Evolutionary conservation across 306 rosid species (phyloP).

Genomic region (Lathyrus oleraceus): DNA sequence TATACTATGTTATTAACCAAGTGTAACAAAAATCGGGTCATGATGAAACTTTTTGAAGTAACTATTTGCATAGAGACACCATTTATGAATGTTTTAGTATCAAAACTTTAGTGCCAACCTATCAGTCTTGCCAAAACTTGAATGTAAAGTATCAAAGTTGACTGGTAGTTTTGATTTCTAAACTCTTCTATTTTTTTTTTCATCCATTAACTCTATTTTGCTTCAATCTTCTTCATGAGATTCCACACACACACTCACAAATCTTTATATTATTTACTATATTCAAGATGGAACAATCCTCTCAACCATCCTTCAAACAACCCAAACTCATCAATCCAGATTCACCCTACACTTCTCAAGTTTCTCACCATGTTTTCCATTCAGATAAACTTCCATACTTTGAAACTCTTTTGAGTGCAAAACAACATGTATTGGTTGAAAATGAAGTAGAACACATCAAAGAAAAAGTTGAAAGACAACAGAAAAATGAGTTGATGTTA

Average conservation of each 20-base stretch:
- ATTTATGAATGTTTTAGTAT: too few species aligned
- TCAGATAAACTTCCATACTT: constrained; percentile 32
- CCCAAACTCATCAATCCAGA: background rate
- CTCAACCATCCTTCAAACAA: constrained; percentile 2
- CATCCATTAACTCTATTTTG: background rate
- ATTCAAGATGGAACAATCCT: constrained; percentile 48
- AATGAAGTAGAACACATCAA: constrained; percentile 40
- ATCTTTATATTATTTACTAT: background rate
- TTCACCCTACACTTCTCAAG: background rate
- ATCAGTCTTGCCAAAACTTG: constrained; percentile 9
- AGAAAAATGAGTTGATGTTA: constrained; percentile 37
- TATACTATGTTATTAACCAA: too few species aligned
- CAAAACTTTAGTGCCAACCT: background rate
- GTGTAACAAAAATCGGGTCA: too few species aligned
- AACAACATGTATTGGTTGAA: constrained; percentile 34
- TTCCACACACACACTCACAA: constrained; percentile 3
- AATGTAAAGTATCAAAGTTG: constrained; percentile 33
- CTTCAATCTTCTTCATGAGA: constrained; percentile 39
- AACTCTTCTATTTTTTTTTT: background rate
- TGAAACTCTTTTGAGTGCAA: constrained; percentile 43
- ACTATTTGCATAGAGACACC: too few species aligned
- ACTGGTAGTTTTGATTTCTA: constrained; percentile 56
- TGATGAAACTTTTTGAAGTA: too few species aligned
- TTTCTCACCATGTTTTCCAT: constrained; percentile 10
- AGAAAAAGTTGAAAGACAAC: constrained; percentile 47